Conservation (phyloP, 2,329 filamentous ascomycete species). For the Hortaea werneckii region DNA sequence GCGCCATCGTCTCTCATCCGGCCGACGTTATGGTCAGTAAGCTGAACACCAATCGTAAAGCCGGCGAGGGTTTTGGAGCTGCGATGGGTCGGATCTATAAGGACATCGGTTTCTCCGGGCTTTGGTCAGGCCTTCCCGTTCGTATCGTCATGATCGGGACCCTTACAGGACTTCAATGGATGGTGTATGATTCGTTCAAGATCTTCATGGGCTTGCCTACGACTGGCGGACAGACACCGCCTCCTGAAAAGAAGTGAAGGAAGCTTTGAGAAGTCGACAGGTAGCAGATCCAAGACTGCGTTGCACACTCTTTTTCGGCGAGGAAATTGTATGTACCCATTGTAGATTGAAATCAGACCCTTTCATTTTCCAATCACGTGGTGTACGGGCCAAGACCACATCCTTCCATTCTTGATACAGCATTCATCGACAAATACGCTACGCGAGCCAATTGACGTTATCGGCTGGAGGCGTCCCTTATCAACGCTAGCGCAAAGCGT, state of each 20-base stretch:
- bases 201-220: slow-evolving; percentile 57
- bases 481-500: no score
- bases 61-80: slow-evolving; percentile 49
- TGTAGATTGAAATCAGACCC: no score
- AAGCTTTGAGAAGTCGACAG: no score
- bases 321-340: no score
- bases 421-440: no score
- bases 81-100: slow-evolving; percentile 54
- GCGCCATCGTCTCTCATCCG: slow-evolving; percentile 52
- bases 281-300: no score
- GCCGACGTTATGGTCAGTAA: slow-evolving; percentile 57
- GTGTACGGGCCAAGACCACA: no score
- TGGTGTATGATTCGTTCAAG: slow-evolving; percentile 50
- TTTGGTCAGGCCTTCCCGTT: slow-evolving; percentile 85
- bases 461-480: no score
- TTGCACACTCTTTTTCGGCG: no score
- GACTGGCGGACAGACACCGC: slow-evolving; percentile 56
- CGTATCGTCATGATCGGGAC: slow-evolving; percentile 79
- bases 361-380: no score
- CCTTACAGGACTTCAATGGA: slow-evolving; percentile 65
- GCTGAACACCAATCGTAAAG: slow-evolving; percentile 46
- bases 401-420: no score
- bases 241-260: slow-evolving; percentile 23
- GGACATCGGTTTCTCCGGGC: slow-evolving; percentile 58
- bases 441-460: no score